Conservation (phyloP, 495 filamentous ascomycete species). For the Neurospora sublineolata region DNA sequence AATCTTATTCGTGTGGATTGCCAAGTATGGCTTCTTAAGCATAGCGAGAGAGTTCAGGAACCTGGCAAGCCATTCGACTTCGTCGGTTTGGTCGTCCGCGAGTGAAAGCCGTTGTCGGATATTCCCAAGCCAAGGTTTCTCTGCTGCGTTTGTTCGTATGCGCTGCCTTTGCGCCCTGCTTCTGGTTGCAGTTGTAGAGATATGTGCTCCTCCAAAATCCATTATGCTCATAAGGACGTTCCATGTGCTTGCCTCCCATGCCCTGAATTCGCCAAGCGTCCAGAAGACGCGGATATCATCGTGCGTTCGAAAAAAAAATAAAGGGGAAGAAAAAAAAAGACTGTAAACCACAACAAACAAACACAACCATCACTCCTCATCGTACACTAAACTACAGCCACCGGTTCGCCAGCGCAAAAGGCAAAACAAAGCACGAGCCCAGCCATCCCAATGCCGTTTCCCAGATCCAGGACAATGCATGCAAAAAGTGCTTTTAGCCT, state of each 20-base stretch:
- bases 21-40: background rate
- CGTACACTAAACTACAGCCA: background rate
- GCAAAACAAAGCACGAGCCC: background rate
- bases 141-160: background rate
- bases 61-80: background rate
- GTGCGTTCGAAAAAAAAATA: background rate
- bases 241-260: background rate
- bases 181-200: background rate
- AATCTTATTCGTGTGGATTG: background rate
- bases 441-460: constrained; percentile 16
- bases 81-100: background rate
- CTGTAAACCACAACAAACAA: background rate
- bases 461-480: constrained; percentile 25
- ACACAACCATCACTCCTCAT: background rate
- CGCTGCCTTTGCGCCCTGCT: background rate
- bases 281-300: background rate
- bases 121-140: background rate
- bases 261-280: background rate
- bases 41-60: background rate
- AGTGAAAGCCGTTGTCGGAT: background rate
- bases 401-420: background rate
- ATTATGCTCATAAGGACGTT: background rate
- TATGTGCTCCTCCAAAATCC: background rate
- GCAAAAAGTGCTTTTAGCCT: constrained; percentile 21
- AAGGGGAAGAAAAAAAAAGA: background rate